Conservation (phyloP, 805 yeast genomes). For the Kuraishia molischiana region DNA sequence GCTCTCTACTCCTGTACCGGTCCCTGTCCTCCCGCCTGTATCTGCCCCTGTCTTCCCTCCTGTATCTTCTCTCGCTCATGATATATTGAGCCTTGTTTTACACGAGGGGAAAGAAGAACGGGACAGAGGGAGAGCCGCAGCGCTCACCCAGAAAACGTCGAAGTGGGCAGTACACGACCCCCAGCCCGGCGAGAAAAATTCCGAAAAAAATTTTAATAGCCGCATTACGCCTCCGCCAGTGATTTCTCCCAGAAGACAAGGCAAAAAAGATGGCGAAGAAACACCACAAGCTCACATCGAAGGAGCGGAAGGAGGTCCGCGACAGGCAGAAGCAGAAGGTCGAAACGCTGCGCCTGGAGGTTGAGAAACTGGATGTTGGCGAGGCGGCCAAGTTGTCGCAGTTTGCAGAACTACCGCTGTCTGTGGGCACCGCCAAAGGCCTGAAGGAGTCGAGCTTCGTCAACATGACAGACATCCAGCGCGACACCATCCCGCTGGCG, state of each 20-base stretch:
- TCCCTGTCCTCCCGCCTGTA: not conserved
- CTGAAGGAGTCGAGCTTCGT: slow-evolving; percentile 71
- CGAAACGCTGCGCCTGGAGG: slow-evolving; percentile 34
- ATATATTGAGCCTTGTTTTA: too few relatives aligned
- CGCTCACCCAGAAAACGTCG: too few relatives aligned
- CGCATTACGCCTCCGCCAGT: not conserved
- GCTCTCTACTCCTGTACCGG: not conserved
- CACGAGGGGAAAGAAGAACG: too few relatives aligned
- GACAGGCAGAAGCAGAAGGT: slow-evolving; percentile 24
- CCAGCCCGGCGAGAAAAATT: not conserved
- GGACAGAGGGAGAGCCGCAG: too few relatives aligned
- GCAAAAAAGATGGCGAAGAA: slow-evolving; percentile 22
- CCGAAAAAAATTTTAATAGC: not conserved
- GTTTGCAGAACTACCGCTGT: slow-evolving; percentile 74
- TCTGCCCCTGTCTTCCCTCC: too few relatives aligned
- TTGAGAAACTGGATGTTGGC: slow-evolving; percentile 44
- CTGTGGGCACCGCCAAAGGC: slow-evolving; percentile 57
- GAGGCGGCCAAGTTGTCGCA: slow-evolving; percentile 26
- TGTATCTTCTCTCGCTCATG: too few relatives aligned
- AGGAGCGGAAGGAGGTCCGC: slow-evolving; percentile 17
- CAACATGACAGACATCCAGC: slow-evolving; percentile 79
- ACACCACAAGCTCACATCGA: slow-evolving; percentile 14
- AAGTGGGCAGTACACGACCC: too few relatives aligned
- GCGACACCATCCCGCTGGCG: slow-evolving; percentile 63
- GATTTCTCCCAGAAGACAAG: not conserved